These are phyloP conservation scores for Botrytis tulipae DNA, from an alignment of 2,329 filamentous ascomycete species.

Conservation along the genomic window DNA sequence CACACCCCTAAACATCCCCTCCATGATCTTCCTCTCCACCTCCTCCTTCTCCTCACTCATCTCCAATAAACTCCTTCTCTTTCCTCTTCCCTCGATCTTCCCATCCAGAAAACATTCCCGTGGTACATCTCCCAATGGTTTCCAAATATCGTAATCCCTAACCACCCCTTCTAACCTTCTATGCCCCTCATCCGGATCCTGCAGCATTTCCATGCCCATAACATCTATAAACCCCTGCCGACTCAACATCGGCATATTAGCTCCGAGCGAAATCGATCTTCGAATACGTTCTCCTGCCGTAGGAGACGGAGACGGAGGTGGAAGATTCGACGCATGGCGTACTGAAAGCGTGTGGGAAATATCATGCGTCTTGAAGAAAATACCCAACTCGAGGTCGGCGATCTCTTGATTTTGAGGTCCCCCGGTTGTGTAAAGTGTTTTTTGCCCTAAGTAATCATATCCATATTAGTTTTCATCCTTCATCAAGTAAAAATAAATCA, in stretches of 20 bases:
- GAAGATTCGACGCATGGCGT: neutral
- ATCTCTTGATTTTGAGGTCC: constrained; percentile 28
- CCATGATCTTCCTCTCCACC: constrained; percentile 13
- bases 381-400: constrained; percentile 31
- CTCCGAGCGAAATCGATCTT: constrained; percentile 26
- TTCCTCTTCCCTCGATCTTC: neutral
- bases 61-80: constrained; percentile 19
- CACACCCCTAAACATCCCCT: constrained; percentile 3
- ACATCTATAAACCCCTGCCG: constrained; percentile 61
- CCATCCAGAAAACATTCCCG: constrained; percentile 27
- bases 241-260: constrained; percentile 48
- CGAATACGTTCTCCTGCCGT: constrained; percentile 23
- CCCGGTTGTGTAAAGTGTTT: constrained; percentile 22
- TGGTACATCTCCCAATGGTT: constrained; percentile 28
- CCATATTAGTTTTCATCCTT: neutral
- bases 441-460: constrained; percentile 27
- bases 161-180: constrained; percentile 25
- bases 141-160: constrained; percentile 29
- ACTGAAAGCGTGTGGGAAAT: constrained; percentile 28
- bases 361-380: constrained; percentile 27
- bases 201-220: constrained; percentile 26
- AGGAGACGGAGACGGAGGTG: constrained; percentile 17
- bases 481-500: neutral
- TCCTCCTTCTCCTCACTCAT: constrained; percentile 20
- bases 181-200: constrained; percentile 26